phyloP scores from a whole-genome alignment of 1,284 basidiomycete genomes.

The Cutaneotrichosporon dermatis region DNA sequence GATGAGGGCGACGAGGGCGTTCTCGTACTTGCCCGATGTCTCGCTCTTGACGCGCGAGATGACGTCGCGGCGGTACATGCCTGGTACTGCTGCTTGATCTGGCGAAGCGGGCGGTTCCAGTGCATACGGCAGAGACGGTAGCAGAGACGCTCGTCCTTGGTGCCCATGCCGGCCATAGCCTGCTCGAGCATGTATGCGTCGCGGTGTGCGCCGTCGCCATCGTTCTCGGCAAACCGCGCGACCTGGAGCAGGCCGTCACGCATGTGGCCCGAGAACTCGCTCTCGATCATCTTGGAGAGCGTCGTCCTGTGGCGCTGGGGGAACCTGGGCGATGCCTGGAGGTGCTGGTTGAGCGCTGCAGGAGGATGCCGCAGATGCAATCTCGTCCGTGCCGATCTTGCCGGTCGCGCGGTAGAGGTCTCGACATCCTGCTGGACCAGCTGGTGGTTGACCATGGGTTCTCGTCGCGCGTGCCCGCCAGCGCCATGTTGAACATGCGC shows the following conservation, averaged over 20 bases:
- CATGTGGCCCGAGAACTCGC: constrained; percentile 51
- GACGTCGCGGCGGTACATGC: constrained; percentile 36
- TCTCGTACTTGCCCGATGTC: constrained; percentile 49
- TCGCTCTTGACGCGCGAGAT: constrained; percentile 43
- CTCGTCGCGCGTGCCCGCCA: constrained; percentile 47
- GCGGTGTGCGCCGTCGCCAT: constrained; percentile 44
- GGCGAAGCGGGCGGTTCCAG: constrained; percentile 48
- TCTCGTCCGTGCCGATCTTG: constrained; percentile 50
- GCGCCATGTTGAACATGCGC: constrained; percentile 49
- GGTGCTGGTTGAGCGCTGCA: constrained; percentile 46
- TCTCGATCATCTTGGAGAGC: constrained; percentile 42
- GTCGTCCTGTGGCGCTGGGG: constrained; percentile 32
- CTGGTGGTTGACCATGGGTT: constrained; percentile 43
- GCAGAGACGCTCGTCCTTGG: constrained; percentile 48
- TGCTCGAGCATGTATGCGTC: constrained; percentile 43
- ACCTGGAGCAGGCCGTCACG: constrained; percentile 42
- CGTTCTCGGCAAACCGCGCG: constrained; percentile 39
- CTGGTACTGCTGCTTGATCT: constrained; percentile 47
- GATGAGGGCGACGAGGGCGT: constrained; percentile 35
- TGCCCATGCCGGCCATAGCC: constrained; percentile 47
- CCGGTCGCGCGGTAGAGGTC: constrained; percentile 46
- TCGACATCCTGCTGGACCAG: constrained; percentile 47
- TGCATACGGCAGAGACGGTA: constrained; percentile 46
- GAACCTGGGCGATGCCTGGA: constrained; percentile 45
- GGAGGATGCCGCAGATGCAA: constrained; percentile 48